Evolutionary conservation across 2,329 filamentous ascomycete genomes (phyloP).

Genomic region (Fusarium lyarnte): DNA sequence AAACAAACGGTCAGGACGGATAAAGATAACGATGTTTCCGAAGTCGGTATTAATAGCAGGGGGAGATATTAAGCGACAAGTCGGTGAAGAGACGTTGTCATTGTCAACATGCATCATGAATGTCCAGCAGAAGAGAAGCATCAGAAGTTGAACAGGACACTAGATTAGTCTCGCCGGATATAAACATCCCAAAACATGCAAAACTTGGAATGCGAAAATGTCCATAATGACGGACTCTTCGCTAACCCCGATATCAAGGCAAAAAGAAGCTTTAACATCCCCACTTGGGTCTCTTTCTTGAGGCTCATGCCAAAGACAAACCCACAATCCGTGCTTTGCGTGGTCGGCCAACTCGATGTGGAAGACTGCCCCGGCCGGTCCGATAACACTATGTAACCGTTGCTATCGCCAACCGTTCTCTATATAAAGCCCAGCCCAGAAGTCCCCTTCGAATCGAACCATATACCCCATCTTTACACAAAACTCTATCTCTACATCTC

Average conservation of each 20-base stretch:
- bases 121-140: neutral
- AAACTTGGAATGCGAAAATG: neutral
- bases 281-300: neutral
- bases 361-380: slow-evolving; percentile 7
- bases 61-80: neutral
- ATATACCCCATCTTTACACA: neutral
- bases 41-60: neutral
- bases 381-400: neutral
- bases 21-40: neutral
- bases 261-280: neutral
- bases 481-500: neutral
- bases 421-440: slow-evolving; percentile 15
- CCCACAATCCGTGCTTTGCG: neutral
- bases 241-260: neutral
- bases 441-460: neutral
- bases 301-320: neutral
- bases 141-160: neutral
- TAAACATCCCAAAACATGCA: neutral
- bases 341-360: slow-evolving; percentile 1
- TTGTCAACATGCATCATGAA: neutral
- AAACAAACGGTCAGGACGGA: neutral
- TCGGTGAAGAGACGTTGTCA: neutral
- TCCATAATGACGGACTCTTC: neutral
- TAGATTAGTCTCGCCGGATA: neutral
- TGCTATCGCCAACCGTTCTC: neutral